These are phyloP conservation scores for Pyrus hybrid DNA, from an alignment of 331 rosid genomes.

Conservation along the genomic window DNA sequence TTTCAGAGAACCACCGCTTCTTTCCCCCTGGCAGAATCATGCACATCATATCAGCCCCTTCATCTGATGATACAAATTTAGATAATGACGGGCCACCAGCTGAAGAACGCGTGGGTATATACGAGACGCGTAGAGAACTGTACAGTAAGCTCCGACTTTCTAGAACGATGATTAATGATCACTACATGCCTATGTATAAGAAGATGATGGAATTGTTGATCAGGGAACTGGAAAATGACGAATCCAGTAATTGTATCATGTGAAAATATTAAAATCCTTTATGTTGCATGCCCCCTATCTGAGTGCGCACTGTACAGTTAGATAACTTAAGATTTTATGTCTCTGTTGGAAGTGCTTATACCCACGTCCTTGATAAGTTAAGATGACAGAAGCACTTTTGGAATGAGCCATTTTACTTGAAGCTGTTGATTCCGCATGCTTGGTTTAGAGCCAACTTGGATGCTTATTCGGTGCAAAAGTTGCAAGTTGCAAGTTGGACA, in stretches of 20 bases:
- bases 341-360: no score
- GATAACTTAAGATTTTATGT: no score
- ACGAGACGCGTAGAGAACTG: slow-evolving; percentile 79
- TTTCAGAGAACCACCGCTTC: slow-evolving; percentile 58
- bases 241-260: neutral
- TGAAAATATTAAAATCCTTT: neutral
- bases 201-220: slow-evolving; percentile 87
- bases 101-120: slow-evolving; percentile 56
- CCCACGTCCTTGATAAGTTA: no score
- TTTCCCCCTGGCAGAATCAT: slow-evolving; percentile 89
- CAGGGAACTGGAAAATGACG: slow-evolving; percentile 52
- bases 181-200: slow-evolving; percentile 98
- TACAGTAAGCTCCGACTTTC: slow-evolving; percentile 93
- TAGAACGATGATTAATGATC: slow-evolving; percentile 92
- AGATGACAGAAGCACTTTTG: neutral
- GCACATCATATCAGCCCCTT: slow-evolving; percentile 62
- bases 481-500: neutral
- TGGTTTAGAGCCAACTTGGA: neutral
- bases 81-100: slow-evolving; percentile 21
- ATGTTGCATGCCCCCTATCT: neutral
- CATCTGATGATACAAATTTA: slow-evolving; percentile 28
- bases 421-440: neutral
- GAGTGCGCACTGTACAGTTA: neutral
- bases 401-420: neutral
- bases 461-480: neutral